Base-by-base conservation (phyloP, 2,329 filamentous ascomycete genomes). In the Phaeosphaeria sp. region DNA sequence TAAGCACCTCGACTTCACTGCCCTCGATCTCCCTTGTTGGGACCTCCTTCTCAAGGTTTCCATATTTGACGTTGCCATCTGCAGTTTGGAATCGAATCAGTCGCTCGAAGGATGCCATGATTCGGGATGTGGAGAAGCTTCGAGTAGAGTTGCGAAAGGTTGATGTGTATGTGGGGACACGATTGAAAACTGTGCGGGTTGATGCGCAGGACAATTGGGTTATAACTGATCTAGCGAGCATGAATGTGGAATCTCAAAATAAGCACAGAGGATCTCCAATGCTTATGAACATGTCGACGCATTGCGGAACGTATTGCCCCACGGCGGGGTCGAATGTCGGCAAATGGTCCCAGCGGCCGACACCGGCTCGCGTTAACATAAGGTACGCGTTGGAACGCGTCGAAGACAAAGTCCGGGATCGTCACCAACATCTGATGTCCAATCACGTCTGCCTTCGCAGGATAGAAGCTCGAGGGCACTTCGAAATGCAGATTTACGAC, bases 11-110 rank as follows among this genome's bases (percentile, higher is more conserved):
- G 8, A 75, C 73, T 9, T 57, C 65, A 8, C 60, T 71, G 6
- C 74, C 74, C 43, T 70, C 57, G 45, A 76, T 75, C 24, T 74
- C 69, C 39, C 53, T 56, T 8, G 69, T 73, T 7, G 73, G 66
- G 7, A 57, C 61, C 54, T 73, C 71, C 27, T 68, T 68, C 6
- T 61, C 66, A 50, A 77, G 45, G 48, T 77, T 68, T 1, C 75
- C 75, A 56, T 72, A 76, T 15, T 67, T 62, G 0, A 59, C 64
- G 48, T 72, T 68, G 2, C 73, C 74, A 30, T 71, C 68, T 5
- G 72, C 59, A 21, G 60, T 65, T 33, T 69, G 56, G 51, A 77
- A 77, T 1, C 75, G 64, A 18, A 77, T 73, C 44, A 77, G 56
- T 22, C 74, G 64, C 45, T 75, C 69, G 51, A 77, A 77, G 8